These are phyloP conservation scores for Pseudevernia furfuracea DNA, from an alignment of 495 filamentous ascomycete genomes.

Conservation along the genomic window DNA sequence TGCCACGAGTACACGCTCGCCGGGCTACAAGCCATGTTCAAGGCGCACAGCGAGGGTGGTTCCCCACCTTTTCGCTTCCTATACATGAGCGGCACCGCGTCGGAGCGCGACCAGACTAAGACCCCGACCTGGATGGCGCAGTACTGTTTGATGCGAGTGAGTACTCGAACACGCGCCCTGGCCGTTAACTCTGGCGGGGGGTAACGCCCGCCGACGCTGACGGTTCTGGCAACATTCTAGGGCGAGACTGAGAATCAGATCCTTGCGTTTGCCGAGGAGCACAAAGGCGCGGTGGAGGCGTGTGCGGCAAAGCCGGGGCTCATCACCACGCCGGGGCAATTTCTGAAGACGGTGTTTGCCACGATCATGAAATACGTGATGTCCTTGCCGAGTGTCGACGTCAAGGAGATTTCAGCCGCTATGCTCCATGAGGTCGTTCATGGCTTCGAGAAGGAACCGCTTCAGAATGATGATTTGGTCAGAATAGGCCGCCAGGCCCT, in stretches of 20 bases:
- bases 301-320: constrained; percentile 36
- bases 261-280: constrained; percentile 33
- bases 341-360: constrained; percentile 14
- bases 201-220: background rate
- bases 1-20: constrained; percentile 38
- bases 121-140: constrained; percentile 30
- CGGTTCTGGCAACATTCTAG: constrained; percentile 24
- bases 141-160: constrained; percentile 39
- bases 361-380: constrained; percentile 16
- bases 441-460: constrained; percentile 42
- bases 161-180: constrained; percentile 8
- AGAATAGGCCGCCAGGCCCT: constrained; percentile 32
- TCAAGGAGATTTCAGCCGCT: constrained; percentile 37
- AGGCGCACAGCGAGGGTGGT: constrained; percentile 15
- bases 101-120: constrained; percentile 36
- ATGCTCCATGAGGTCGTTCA: constrained; percentile 38
- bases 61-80: constrained; percentile 38
- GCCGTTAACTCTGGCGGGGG: background rate
- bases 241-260: constrained; percentile 38
- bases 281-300: constrained; percentile 31
- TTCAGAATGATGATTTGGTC: constrained; percentile 40
- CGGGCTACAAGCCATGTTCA: constrained; percentile 35
- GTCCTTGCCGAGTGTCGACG: constrained; percentile 31
- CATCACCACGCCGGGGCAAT: constrained; percentile 27
- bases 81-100: constrained; percentile 39